A percentile compares a stretch with the other conserved stretches of the same genome.
Conservation (phyloP, 140 eudicot species). For the Bidens hawaiensis region DNA sequence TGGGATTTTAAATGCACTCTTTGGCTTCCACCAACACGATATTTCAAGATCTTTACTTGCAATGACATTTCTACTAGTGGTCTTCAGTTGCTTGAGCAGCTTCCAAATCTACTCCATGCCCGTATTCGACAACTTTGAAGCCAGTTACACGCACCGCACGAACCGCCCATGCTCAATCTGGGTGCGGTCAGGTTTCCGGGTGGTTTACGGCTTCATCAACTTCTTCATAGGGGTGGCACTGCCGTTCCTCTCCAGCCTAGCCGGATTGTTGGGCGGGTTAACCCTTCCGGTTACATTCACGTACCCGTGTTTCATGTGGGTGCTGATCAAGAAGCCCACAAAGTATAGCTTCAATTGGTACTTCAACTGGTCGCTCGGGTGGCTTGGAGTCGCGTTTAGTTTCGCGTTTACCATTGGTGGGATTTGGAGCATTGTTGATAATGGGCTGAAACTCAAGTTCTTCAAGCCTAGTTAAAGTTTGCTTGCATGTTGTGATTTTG, state of each 20-base stretch:
- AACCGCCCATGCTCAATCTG: conserved; percentile 87
- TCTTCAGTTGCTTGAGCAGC: conserved; percentile 60
- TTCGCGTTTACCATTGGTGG: conserved; percentile 61
- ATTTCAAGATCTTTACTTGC: conserved; percentile 51
- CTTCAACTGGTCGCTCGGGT: conserved; percentile 52
- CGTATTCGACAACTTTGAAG: conserved; percentile 89
- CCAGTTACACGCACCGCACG: conserved; percentile 79
- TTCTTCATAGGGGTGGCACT: conserved; percentile 84
- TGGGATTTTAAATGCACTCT: conserved; percentile 71
- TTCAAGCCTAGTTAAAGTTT: conserved; percentile 48
- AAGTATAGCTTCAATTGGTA: conserved; percentile 55
- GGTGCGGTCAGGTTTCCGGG: conserved; percentile 88
- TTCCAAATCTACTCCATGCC: conserved; percentile 89
- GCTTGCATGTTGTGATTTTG: conserved; percentile 7
- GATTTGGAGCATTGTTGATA: conserved; percentile 66
- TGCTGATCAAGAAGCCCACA: conserved; percentile 53
- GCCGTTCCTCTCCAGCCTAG: conserved; percentile 57
- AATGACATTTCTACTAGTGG: conserved; percentile 49
- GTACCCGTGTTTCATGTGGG: conserved; percentile 80
- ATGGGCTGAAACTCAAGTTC: conserved; percentile 75
- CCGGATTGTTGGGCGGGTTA: conserved; percentile 58
- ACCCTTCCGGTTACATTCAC: conserved; percentile 65
- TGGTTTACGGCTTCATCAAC: conserved; percentile 60
- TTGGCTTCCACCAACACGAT: conserved; percentile 53
- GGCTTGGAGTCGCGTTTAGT: conserved; percentile 69